Percentiles rank a stretch among this genome's conserved stretches.
Evolutionary conservation across 2,329 filamentous ascomycete genomes (phyloP).

Genomic region (Curvularia spicifera): DNA sequence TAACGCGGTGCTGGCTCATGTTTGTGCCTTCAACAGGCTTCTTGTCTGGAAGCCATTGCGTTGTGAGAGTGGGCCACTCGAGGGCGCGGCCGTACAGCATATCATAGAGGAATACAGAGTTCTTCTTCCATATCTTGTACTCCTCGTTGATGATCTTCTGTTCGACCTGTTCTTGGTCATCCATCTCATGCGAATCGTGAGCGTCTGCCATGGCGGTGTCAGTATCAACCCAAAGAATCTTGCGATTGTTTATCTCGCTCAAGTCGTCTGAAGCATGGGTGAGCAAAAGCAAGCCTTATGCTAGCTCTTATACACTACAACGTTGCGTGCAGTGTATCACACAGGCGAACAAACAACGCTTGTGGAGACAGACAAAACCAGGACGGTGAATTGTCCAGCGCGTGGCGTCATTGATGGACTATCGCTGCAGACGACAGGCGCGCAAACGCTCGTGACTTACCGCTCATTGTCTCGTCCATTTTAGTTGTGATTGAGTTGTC

Average conservation of each 20-base stretch:
- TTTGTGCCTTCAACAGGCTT: conserved; percentile 73
- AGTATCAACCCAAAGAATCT: not conserved
- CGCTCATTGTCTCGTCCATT: conserved; percentile 51
- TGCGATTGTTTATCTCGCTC: too few species aligned
- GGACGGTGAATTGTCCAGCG: not conserved
- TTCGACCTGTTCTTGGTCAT: conserved; percentile 74
- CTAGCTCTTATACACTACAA: not conserved
- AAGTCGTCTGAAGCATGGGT: not conserved
- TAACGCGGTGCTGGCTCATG: conserved; percentile 83
- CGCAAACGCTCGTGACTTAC: conserved; percentile 26
- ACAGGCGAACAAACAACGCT: not conserved
- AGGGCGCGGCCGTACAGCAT: conserved; percentile 93
- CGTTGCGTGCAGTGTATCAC: not conserved
- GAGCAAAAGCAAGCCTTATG: not conserved
- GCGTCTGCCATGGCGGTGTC: conserved; percentile 47
- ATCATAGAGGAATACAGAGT: conserved; percentile 96
- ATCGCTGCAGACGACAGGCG: not conserved
- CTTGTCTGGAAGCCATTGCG: conserved; percentile 94
- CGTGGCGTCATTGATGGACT: conserved; percentile 1
- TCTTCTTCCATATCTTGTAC: conserved; percentile 99
- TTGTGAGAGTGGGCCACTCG: conserved; percentile 96
- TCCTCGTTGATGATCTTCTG: conserved; percentile 97
- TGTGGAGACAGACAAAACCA: not conserved
- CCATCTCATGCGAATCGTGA: conserved; percentile 55
- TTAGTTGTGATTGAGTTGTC: not conserved